A percentile compares a stretch with the other conserved stretches of the same genome.
Evolutionary conservation across 257 asterid genomes (phyloP).

Genomic region (Ilex aquifolium): DNA sequence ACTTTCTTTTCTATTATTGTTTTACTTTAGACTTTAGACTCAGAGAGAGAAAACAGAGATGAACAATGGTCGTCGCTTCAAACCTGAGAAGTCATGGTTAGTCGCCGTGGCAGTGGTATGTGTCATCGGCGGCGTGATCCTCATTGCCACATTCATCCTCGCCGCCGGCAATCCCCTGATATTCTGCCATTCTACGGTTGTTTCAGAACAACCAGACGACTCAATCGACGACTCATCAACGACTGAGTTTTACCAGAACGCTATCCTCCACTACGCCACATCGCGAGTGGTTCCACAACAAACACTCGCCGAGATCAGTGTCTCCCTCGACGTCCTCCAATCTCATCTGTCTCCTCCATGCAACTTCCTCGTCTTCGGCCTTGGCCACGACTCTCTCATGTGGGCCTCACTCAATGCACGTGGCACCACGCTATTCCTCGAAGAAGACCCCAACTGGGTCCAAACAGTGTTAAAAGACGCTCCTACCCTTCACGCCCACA

Average conservation of each 20-base stretch:
- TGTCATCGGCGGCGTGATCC: background rate
- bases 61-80: too few species aligned
- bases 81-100: background rate
- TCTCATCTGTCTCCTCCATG: constrained; percentile 24
- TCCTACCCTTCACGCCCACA: constrained; percentile 45
- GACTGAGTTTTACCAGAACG: constrained; percentile 33
- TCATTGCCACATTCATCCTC: background rate
- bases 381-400: constrained; percentile 83
- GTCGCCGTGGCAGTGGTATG: background rate
- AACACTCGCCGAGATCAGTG: constrained; percentile 33
- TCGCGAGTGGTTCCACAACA: constrained; percentile 55
- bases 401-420: constrained; percentile 70
- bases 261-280: constrained; percentile 57
- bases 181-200: constrained; percentile 20
- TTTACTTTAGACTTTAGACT: too few species aligned
- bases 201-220: background rate
- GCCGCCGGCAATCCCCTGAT: background rate
- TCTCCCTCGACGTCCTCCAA: constrained; percentile 36
- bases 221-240: background rate
- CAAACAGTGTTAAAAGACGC: constrained; percentile 44
- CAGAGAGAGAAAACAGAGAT: too few species aligned
- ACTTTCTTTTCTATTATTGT: too few species aligned
- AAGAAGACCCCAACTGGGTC: constrained; percentile 78
- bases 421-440: constrained; percentile 75
- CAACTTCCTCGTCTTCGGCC: constrained; percentile 76